Conservation (phyloP, 768 basidiomycete species). For the Harrya chromipes region DNA sequence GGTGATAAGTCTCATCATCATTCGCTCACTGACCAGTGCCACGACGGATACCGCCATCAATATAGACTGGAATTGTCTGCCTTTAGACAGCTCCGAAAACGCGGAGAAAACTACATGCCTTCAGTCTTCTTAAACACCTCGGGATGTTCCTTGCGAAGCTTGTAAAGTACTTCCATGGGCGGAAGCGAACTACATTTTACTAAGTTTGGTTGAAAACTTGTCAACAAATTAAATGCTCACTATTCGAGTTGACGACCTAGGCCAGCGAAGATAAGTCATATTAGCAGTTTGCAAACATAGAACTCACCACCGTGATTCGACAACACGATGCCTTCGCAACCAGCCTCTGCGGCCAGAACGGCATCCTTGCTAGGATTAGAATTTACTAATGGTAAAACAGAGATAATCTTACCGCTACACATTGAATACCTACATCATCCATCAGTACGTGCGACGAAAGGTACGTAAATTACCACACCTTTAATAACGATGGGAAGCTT, state of each 20-base stretch:
- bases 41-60: constrained; percentile 74
- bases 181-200: constrained; percentile 58
- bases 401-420: constrained; percentile 49
- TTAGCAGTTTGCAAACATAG: not conserved
- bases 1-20: not conserved
- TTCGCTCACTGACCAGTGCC: constrained; percentile 59
- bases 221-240: constrained; percentile 37
- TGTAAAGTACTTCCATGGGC: constrained; percentile 74
- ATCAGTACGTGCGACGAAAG: constrained; percentile 8
- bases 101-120: constrained; percentile 37
- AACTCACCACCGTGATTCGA: constrained; percentile 84
- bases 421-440: constrained; percentile 57
- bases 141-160: constrained; percentile 66
- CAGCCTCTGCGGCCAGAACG: constrained; percentile 76
- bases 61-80: constrained; percentile 55
- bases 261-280: constrained; percentile 1
- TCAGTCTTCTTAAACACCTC: constrained; percentile 71
- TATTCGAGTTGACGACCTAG: constrained; percentile 76
- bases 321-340: constrained; percentile 83
- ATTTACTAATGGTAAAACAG: not conserved
- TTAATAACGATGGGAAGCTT: constrained; percentile 73
- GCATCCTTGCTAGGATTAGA: constrained; percentile 59
- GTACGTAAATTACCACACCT: constrained; percentile 36
- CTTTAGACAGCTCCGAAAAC: constrained; percentile 1
- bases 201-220: constrained; percentile 3